These are phyloP conservation scores for Lichtheimia hyalospora DNA, from an alignment of 371 early-diverging fungal genomes.

Conservation along the genomic window DNA sequence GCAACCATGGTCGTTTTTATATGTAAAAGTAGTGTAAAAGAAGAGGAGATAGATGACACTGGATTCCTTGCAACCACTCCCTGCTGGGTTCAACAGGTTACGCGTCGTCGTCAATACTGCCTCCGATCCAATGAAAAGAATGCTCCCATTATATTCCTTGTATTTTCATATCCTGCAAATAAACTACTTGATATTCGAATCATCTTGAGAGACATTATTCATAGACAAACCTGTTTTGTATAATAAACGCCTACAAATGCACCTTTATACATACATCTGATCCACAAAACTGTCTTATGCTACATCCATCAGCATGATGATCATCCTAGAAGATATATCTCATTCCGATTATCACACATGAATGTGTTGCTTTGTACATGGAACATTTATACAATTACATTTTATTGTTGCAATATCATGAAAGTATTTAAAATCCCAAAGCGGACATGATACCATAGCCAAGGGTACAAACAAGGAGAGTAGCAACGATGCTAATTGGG, in stretches of 20 bases:
- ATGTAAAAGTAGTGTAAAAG: background rate
- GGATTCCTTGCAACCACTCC: too few relatives aligned
- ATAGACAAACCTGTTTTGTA: background rate
- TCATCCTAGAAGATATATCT: too few relatives aligned
- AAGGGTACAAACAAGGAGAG: slow-evolving; percentile 64
- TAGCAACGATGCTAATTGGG: slow-evolving; percentile 68
- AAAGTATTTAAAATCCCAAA: slow-evolving; percentile 30
- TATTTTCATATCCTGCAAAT: too few relatives aligned
- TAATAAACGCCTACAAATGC: too few relatives aligned
- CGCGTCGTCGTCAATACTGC: too few relatives aligned
- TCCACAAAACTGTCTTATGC: background rate
- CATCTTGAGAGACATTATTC: background rate
- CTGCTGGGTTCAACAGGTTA: too few relatives aligned
- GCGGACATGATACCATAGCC: slow-evolving; percentile 67
- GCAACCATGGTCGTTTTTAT: slow-evolving; percentile 5
- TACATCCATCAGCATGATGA: too few relatives aligned
- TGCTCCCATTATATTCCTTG: too few relatives aligned
- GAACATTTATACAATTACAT: background rate
- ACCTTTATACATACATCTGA: too few relatives aligned
- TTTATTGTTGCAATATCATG: background rate
- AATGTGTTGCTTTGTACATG: too few relatives aligned
- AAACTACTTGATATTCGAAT: too few relatives aligned
- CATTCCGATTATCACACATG: background rate
- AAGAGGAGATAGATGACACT: slow-evolving; percentile 7
- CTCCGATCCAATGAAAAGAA: too few relatives aligned